These are phyloP conservation scores for Fraxinus angustifolia DNA, from an alignment of 305 asterid species.

Conservation along the genomic window DNA sequence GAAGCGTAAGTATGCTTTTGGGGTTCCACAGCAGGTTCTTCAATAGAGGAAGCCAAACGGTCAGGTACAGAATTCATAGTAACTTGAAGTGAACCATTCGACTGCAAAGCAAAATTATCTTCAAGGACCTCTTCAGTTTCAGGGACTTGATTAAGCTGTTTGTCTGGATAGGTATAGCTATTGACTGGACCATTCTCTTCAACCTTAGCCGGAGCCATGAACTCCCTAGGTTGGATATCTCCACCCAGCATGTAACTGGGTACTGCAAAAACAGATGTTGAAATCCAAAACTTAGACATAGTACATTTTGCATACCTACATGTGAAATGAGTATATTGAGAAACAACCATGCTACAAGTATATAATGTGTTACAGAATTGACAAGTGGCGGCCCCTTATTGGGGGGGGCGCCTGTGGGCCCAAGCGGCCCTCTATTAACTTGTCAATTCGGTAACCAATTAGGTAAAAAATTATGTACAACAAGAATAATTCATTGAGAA, in stretches of 20 bases:
- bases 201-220: slow-evolving; percentile 39
- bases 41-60: slow-evolving; percentile 53
- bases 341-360: too few species aligned
- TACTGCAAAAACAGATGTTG: slow-evolving; percentile 40
- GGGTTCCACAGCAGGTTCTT: slow-evolving; percentile 67
- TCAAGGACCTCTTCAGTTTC: slow-evolving; percentile 58
- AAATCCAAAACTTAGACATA: background rate
- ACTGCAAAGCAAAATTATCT: slow-evolving; percentile 50
- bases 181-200: slow-evolving; percentile 50
- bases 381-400: too few species aligned
- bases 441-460: too few species aligned
- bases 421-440: too few species aligned
- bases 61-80: slow-evolving; percentile 53
- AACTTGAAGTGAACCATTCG: slow-evolving; percentile 76
- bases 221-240: slow-evolving; percentile 66
- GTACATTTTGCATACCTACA: background rate
- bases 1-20: slow-evolving; percentile 98
- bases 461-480: too few species aligned
- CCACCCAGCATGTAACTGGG: slow-evolving; percentile 59
- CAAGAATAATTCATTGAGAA: background rate
- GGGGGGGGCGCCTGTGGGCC: too few species aligned
- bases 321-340: background rate
- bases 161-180: slow-evolving; percentile 52
- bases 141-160: slow-evolving; percentile 55
- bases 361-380: too few species aligned